These are phyloP conservation scores for Coniella lustricola DNA, from an alignment of 2,329 filamentous ascomycete genomes.

Conservation along the genomic window DNA sequence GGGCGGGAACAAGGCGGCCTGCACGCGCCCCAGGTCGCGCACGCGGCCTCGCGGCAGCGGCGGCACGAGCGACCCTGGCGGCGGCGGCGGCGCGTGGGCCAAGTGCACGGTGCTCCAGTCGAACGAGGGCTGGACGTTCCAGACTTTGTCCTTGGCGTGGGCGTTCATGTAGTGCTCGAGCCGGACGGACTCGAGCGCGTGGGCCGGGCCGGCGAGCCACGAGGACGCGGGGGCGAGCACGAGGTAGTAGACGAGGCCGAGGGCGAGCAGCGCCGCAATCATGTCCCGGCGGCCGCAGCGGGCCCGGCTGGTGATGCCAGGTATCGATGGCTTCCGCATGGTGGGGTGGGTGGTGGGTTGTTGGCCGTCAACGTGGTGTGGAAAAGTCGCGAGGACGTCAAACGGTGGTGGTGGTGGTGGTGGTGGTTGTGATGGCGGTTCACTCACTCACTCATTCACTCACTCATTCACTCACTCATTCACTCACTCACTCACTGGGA, in stretches of 20 bases:
- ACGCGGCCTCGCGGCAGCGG: constrained; percentile 20
- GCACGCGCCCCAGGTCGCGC: constrained; percentile 27
- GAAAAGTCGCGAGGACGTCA: too few species aligned
- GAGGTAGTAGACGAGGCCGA: constrained; percentile 11
- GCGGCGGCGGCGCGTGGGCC: constrained; percentile 22
- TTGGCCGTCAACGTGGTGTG: too few species aligned
- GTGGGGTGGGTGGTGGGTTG: not conserved
- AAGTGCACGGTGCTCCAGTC: constrained; percentile 29
- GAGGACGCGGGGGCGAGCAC: constrained; percentile 1
- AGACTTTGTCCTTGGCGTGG: constrained; percentile 10
- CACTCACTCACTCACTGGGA: too few species aligned
- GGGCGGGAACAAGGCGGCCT: constrained; percentile 25
- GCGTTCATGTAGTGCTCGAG: constrained; percentile 28
- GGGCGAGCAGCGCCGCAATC: constrained; percentile 2
- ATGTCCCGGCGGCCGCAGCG: constrained; percentile 3
- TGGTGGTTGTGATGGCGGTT: too few species aligned
- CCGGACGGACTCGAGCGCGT: constrained; percentile 5
- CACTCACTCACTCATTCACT: too few species aligned
- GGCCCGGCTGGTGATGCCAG: not conserved
- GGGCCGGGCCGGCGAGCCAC: not conserved
- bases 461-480: too few species aligned
- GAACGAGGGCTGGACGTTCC: constrained; percentile 26
- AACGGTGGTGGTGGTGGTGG: too few species aligned
- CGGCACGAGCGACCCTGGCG: constrained; percentile 17
- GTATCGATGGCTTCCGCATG: not conserved